Base-by-base conservation (phyloP, 345 rosid species). In the Turnera subulata region DNA sequence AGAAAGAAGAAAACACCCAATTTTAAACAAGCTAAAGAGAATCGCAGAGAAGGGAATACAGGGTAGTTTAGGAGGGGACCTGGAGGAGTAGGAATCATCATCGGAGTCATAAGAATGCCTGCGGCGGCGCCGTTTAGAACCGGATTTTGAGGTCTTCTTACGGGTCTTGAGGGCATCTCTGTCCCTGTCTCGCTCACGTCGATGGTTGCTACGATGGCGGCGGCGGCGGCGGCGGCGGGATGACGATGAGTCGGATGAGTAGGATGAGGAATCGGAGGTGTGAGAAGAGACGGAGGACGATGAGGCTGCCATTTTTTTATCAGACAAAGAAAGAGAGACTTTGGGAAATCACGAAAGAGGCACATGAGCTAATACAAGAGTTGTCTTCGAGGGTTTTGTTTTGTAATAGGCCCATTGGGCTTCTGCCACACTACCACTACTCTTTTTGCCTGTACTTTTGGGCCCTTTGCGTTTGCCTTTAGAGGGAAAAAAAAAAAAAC, bases 81-180 rank as follows among this genome's bases (percentile, higher is more conserved):
- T 81, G 81, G 95, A 84, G 49, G 84, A 83, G 68, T 64, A 74
- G 40, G 91, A 76, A 62, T 79, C 75, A 0, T 66, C 42, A 11
- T 49, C 59, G 24, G 86, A 76, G 11, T 80, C 68, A 12, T 60
- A 32, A 55, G 83, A 72, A 58, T 77, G 72, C 21, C 20, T 79
- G 40, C 89, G 88, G 56, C 91, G 89, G 56, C 91, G 93, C 9
- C 84, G 72, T 69, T 84, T 89, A 0, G 77, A 51, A 46, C 60
- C 53, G 26, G 95, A 75, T 23, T 62, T 62, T 6, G 75, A 78
- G 48, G 75, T 74, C 80, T 72, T 85, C 79, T 84, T 87, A 13
- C 85, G 85, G 56, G 82, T 73, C 80, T 89, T 89, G 20, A 84
- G 90, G 47, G 90, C 70, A 2, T 82, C 88, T 59, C 61, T 73